These are phyloP conservation scores for Leccinum broughii DNA, from an alignment of 768 basidiomycete species.

Conservation along the genomic window DNA sequence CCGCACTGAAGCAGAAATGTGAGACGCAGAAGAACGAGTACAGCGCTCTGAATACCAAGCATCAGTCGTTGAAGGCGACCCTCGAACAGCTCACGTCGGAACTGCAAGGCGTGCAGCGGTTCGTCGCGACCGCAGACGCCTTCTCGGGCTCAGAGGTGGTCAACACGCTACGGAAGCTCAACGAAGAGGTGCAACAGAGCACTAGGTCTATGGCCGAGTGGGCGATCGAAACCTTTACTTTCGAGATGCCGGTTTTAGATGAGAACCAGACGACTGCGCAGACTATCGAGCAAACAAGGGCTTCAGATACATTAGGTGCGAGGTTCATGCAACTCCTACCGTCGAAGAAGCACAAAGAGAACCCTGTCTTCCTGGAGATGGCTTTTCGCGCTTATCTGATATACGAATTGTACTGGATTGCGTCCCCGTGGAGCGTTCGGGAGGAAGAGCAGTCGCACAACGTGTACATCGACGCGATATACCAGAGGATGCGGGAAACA, in stretches of 20 bases:
- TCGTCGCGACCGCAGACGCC: constrained; percentile 41
- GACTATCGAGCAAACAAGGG: constrained; percentile 13
- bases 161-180: constrained; percentile 41
- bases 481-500: constrained; percentile 33
- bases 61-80: constrained; percentile 21
- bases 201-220: constrained; percentile 46
- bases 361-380: constrained; percentile 34
- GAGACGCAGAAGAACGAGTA: constrained; percentile 20
- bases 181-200: constrained; percentile 46
- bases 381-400: constrained; percentile 30
- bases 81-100: constrained; percentile 43
- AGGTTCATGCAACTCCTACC: constrained; percentile 22
- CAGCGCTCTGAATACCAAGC: constrained; percentile 6
- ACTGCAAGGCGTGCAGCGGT: constrained; percentile 43
- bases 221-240: constrained; percentile 39
- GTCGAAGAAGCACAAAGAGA: constrained; percentile 23
- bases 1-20: constrained; percentile 9
- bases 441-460: constrained; percentile 20
- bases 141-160: constrained; percentile 47
- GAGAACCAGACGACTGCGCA: background rate
- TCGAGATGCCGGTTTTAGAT: constrained; percentile 14
- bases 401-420: constrained; percentile 21
- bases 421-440: constrained; percentile 23
- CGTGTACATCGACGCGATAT: constrained; percentile 27
- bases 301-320: constrained; percentile 12